These are phyloP conservation scores for Aureobasidium sp. DNA, from an alignment of 2,329 filamentous ascomycete species.

Conservation along the genomic window DNA sequence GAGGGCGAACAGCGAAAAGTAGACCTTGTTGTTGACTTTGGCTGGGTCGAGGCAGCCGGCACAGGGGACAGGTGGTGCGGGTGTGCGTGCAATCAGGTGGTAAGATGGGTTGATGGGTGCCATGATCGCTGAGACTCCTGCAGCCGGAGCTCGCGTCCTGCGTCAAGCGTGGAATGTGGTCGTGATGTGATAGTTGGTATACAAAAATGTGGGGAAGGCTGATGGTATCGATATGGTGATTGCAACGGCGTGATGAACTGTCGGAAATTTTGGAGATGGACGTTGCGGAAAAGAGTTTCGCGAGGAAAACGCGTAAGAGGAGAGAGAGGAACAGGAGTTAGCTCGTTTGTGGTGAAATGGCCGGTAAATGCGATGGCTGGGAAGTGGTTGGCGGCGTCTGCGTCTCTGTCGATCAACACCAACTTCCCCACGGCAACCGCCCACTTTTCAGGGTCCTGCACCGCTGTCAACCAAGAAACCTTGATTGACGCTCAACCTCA, in stretches of 20 bases:
- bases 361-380: slow-evolving; percentile 1
- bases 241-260: background rate
- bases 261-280: background rate
- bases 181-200: background rate
- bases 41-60: slow-evolving; percentile 23
- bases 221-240: slow-evolving; percentile 1
- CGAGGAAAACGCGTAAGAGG: background rate
- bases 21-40: slow-evolving; percentile 47
- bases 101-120: background rate
- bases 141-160: background rate
- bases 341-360: background rate
- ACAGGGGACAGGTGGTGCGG: slow-evolving; percentile 12
- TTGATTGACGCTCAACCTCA: background rate
- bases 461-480: slow-evolving; percentile 10
- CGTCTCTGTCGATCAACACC: slow-evolving; percentile 4
- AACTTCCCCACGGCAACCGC: slow-evolving; percentile 12
- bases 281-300: background rate
- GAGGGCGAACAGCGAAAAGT: slow-evolving; percentile 80
- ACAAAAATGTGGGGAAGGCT: background rate
- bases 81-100: background rate
- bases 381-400: slow-evolving; percentile 2
- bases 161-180: background rate
- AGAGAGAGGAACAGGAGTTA: background rate
- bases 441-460: slow-evolving; percentile 8
- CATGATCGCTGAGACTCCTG: background rate